phyloP scores from a whole-genome alignment of 2,329 filamentous ascomycete species.

The Aspergillus sclerotialis region DNA sequence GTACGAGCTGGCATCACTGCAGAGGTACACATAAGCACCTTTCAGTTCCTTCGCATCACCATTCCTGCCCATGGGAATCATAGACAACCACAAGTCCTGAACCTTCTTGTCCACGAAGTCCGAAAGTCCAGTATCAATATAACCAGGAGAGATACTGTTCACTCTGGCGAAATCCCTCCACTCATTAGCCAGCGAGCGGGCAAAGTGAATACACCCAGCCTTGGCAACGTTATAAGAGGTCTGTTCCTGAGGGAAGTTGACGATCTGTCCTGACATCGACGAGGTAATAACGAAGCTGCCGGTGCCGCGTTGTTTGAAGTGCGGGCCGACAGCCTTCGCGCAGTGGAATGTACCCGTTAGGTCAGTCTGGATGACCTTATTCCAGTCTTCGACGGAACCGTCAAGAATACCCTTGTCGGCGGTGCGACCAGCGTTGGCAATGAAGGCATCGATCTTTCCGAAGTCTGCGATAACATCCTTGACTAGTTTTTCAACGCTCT shows the following conservation, averaged over 20 bases:
- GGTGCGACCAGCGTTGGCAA: slow-evolving; percentile 65
- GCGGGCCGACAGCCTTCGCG: slow-evolving; percentile 77
- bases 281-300: slow-evolving; percentile 61
- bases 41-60: slow-evolving; percentile 61
- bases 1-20: slow-evolving; percentile 43
- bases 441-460: slow-evolving; percentile 60
- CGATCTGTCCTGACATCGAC: slow-evolving; percentile 53
- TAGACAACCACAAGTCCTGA: slow-evolving; percentile 52
- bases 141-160: slow-evolving; percentile 62
- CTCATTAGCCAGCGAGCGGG: slow-evolving; percentile 59
- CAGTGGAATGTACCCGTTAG: slow-evolving; percentile 81
- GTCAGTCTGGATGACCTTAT: slow-evolving; percentile 77
- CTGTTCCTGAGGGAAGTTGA: slow-evolving; percentile 57
- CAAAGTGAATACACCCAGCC: slow-evolving; percentile 60
- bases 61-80: slow-evolving; percentile 56
- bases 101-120: slow-evolving; percentile 56
- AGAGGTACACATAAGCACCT: slow-evolving; percentile 48
- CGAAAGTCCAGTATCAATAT: slow-evolving; percentile 61
- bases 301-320: slow-evolving; percentile 61
- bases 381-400: slow-evolving; percentile 62
- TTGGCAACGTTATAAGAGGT: slow-evolving; percentile 60
- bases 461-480: slow-evolving; percentile 61
- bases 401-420: slow-evolving; percentile 63
- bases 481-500: slow-evolving; percentile 51
- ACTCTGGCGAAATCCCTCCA: slow-evolving; percentile 64